Evolutionary conservation across 495 filamentous ascomycete species (phyloP), one percentile per base, ranked within the genome.

Genomic region (Neurospora discreta): DNA sequence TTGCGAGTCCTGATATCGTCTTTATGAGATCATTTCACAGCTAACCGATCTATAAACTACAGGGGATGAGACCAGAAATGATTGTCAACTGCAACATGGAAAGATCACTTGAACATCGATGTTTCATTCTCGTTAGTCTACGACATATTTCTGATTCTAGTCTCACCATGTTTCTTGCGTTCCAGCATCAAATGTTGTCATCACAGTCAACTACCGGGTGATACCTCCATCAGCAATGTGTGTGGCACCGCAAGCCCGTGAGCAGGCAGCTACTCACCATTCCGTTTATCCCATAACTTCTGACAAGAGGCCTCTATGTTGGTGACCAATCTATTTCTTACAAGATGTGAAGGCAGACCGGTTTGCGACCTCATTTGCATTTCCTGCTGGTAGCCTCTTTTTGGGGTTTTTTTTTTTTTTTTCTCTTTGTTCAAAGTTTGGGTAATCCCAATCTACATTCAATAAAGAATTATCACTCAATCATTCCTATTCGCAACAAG

Each of bases 1-100:
- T 69, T 78, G 75, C 74, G 72, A 73, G 77, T 71, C 15, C 16
- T 4, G 15, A 10, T 33, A 26, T 7, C 13, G 7, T 65, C 6
- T 16, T 36, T 9, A 7, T 5, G 7, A 8, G 8, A 33, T 6
- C 2, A 33, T 16, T 33, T 36, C 52, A 33, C 52, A 33, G 52
- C 52, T 65, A 18, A 65, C 52, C 52, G 23, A 60, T 13, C 11
- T 33, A 16, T 65, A 3, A 7, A 16, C 26, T 9, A 7, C 26
- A 65, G 52, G 26, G 52, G 6, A 30, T 23, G 52, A 65, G 15
- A 65, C 15, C 26, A 65, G 26, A 4, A 33, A 18, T 65, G 26
- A 65, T 16, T 33, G 15, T 65, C 15, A 18, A 33, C 23, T 33
- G 8, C 4, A 26, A 8, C 23, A 18, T 18, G 6, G 16, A 60